Base-by-base conservation (phyloP, 768 basidiomycete species). In the Austroboletus eburneus region DNA sequence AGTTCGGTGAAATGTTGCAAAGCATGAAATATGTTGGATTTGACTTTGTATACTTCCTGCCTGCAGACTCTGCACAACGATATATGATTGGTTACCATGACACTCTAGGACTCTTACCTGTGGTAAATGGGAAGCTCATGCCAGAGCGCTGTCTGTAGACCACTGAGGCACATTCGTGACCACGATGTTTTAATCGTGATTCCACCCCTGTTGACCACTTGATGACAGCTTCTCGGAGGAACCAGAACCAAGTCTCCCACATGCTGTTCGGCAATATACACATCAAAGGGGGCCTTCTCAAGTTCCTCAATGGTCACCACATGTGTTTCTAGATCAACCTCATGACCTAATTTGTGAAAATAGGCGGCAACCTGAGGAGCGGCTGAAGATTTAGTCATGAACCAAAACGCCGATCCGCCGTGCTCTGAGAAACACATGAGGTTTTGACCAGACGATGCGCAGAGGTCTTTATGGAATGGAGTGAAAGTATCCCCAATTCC, bases 401-500 rank as follows among this genome's bases (percentile, higher is more conserved):
- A 91, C 90, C 89, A 91, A 58, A 81, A 87, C 1, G 88, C 83
- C 2, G 82, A 84, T 0, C 83, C 87, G 33, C 66, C 73, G 20
- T 80, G 67, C 58, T 88, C 85, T 0, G 89, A 79, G 60, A 85
- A 85, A 57, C 83, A 84, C 89, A 92, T 91, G 18, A 92, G 68
- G 59, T 92, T 92, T 45, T 91, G 89, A 9, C 90, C 89, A 6
- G 85, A 83, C 4, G 87, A 90, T 2, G 79, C 87, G 56, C 89
- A 92, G 0, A 84, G 74, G 65, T 92, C 89, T 60, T 91, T 91
- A 59, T 92, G 90, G 46, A 79, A 85, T 1, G 89, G 83, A 0
- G 90, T 92, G 62, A 80, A 90, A 0, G 90, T 91, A 51, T 87
- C 89, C 0, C 85, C 86, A 45, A 85, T 72, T 7, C 90, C 90